Base-by-base conservation (phyloP, 352 stramenopile species). In the Elongisporangium undulatum region DNA sequence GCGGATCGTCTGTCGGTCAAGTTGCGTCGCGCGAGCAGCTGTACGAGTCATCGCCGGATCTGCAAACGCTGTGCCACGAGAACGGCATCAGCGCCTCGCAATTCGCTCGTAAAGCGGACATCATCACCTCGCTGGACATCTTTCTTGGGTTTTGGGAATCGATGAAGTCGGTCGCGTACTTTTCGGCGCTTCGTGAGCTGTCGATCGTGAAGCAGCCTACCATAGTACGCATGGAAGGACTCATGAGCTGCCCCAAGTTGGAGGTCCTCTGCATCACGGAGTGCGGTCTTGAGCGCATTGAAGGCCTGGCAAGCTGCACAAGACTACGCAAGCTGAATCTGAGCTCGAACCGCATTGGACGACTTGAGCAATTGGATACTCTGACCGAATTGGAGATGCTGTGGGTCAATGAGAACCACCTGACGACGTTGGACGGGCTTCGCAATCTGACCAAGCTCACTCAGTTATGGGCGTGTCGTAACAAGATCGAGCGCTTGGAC, bases 391-490 rank as follows among this genome's bases (percentile, higher is more conserved):
- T 97, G 19, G 78, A 96, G 50, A 74, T 64, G 17, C 61, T 97
- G 19, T 96, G 85, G 86, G 64, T 97, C 5, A 92, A 90, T 57
- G 72, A 95, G 61, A 97, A 97, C 49, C 38, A 67, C 16, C 72
- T 96, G 23, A 68, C 75, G 13, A 71, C 65, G 9, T 60, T 96
- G 8, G 65, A 78, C 8, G 77, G 81, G 7, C 54, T 97, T 7
- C 79, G 73, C 59, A 75, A 71, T 12, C 62, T 82, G 2, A 66
- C 62, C 0, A 77, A 80, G 4, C 56, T 95, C 34, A 79, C 60
- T 52, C 69, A 89, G 17, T 50, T 97, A 0, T 96, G 88, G 87
- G 62, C 84, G 0, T 86, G 77, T 41, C 66, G 84, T 6, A 97
- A 97, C 61, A 69, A 67, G 1, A 81, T 96, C 17, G 69, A 86